Evolutionary conservation across 176 grass and related monocot genomes (phyloP), one percentile per base, ranked within the genome.

Genomic region (Carex parvula): DNA sequence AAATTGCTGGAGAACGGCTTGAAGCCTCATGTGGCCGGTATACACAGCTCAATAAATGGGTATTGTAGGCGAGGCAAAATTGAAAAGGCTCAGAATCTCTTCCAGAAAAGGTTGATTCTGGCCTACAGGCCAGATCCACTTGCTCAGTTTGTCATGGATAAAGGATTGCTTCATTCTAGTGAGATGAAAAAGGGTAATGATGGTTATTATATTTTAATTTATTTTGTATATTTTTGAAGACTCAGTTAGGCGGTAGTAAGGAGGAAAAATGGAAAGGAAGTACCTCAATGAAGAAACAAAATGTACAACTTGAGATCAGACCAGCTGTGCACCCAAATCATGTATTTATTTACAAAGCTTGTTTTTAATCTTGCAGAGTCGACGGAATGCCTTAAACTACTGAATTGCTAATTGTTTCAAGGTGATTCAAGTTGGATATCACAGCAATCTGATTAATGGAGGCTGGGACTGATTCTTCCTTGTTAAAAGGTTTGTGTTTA

Each of bases 21-120:
- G 61, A 61, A 4, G 50, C 89, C 79, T 62, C 83, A 91, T 83
- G 83, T 75, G 11, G n/a, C 48, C 65, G 50, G 59, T 41, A 53
- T 91, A 88, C 26, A 91, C 86, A 9, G 20, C 86, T 79, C 86
- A 26, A 78, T 91, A 64, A 55, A 72, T 70, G 89, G 89, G 12
- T 91, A 91, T 70, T 85, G 85, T 83, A 83, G 70, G 32, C 29
- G 9, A 17, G 83, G 89, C 17, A 41, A 85, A 57, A 79, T 77
- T 44, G 83, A 35, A 30, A 88, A 85, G 42, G 82, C 86, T 85
- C 53, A 85, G 84, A 30, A 35, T 14, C 68, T 91, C 62, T 72
- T 91, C 62, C 75, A 88, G 55, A 57, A 91, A 88, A 91, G 89
- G 32, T 79, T 41, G 84, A 72, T 72, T 81, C 54, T 76, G 83